Evolutionary conservation across 2,329 filamentous ascomycete species (phyloP), one percentile per base, ranked within the genome.

Genomic region (Alternaria sp.): DNA sequence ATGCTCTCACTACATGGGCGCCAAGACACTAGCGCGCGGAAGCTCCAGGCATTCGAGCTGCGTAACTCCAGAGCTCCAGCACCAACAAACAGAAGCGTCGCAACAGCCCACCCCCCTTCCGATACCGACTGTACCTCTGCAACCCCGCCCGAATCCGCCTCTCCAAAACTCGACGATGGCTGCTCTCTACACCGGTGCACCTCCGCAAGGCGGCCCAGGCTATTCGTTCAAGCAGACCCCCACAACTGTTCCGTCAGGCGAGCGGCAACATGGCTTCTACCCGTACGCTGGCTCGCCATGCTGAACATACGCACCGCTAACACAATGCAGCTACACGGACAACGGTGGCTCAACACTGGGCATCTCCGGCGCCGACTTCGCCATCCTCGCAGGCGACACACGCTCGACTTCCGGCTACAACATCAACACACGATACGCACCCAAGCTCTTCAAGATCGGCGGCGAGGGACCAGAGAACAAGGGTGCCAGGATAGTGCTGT

Each of bases 361-460:
- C 77, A 98, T 99, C 81, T 91, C 93, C 43, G 96, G 96, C 73
- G 89, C 90, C 78, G 92, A 96, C 85, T 99, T 98, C 86, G 89
- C 93, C 78, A 96, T 99, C 83, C 89, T 99, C 80, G 96, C 96
- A 47, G 96, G 96, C 83, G 96, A 99, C 85, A 99, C 96, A 74
- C 92, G 96, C 80, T 93, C 93, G 77, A 97, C 94, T 59, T 91
- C 92, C 69, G 96, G 96, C 79, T 99, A 81, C 89, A 97, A 91
- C 86, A 99, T 99, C 90, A 97, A 99, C 89, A 94, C 94, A 63
- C 92, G 96, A 76, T 95, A 92, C 85, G 88, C 91, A 63, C 96
- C 96, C 61, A 99, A 99, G 84, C 91, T 99, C 67, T 99, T 97
- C 88, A 93, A 92, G 83, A 96, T 99, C 73, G 96, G 96, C 64